A percentile compares a stretch with the other conserved stretches of the same genome.
Conservation (phyloP, 176 grass and related monocot species). For the Musa acuminata region DNA sequence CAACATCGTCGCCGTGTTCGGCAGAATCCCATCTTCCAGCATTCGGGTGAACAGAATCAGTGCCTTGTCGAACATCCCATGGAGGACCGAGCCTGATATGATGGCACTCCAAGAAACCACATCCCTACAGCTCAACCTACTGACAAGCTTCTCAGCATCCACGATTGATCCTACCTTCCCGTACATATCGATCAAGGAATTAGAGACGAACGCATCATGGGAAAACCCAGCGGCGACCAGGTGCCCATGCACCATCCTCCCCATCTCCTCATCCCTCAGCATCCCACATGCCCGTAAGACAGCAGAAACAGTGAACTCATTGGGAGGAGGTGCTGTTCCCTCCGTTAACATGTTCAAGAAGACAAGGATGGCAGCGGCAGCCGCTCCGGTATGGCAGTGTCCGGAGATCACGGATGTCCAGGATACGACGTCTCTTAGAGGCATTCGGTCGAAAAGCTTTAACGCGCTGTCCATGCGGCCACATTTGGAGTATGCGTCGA, state of each 20-base stretch:
- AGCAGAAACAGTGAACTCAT: slow-evolving; percentile 56
- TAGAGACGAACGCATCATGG: slow-evolving; percentile 34
- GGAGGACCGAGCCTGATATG: slow-evolving; percentile 53
- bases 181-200: slow-evolving; percentile 57
- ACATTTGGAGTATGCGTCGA: slow-evolving; percentile 21
- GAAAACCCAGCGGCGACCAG: slow-evolving; percentile 39
- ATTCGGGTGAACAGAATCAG: slow-evolving; percentile 44
- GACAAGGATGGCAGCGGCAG: slow-evolving; percentile 31
- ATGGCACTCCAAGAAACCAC: slow-evolving; percentile 61
- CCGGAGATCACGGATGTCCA: slow-evolving; percentile 49
- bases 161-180: slow-evolving; percentile 40
- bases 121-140: slow-evolving; percentile 34
- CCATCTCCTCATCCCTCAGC: slow-evolving; percentile 33
- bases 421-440: slow-evolving; percentile 47
- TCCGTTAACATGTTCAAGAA: slow-evolving; percentile 44
- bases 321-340: slow-evolving; percentile 23
- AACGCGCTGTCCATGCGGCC: slow-evolving; percentile 33
- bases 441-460: slow-evolving; percentile 51
- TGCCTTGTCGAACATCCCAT: slow-evolving; percentile 41
- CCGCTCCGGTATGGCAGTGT: slow-evolving; percentile 29
- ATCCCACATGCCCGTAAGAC: slow-evolving; percentile 49
- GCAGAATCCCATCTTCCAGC: slow-evolving; percentile 46
- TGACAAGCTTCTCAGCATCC: slow-evolving; percentile 35
- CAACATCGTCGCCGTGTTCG: slow-evolving; percentile 55
- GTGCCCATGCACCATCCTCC: slow-evolving; percentile 51